These are phyloP conservation scores for Rauvolfia tetraphylla DNA, from an alignment of 257 asterid species.

Conservation along the genomic window DNA sequence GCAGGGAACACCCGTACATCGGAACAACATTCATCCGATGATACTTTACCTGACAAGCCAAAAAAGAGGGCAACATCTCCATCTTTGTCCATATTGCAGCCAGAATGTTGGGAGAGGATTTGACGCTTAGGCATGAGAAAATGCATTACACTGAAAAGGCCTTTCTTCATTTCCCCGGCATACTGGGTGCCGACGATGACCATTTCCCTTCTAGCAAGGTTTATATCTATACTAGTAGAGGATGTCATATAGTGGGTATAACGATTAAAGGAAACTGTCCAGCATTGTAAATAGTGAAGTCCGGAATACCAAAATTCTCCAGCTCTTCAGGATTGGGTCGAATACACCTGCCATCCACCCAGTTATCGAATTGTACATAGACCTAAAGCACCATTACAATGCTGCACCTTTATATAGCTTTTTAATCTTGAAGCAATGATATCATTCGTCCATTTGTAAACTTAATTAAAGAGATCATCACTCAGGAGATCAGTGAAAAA, in stretches of 20 bases:
- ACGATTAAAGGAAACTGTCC: slow-evolving; percentile 79
- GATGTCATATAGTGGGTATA: slow-evolving; percentile 86
- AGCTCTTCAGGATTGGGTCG: slow-evolving; percentile 81
- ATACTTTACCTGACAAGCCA: slow-evolving; percentile 70
- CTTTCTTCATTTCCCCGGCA: slow-evolving; percentile 98
- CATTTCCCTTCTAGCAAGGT: slow-evolving; percentile 77
- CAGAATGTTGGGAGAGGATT: slow-evolving; percentile 86
- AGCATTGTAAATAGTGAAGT: slow-evolving; percentile 86
- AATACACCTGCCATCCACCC: slow-evolving; percentile 83
- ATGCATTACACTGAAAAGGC: slow-evolving; percentile 87
- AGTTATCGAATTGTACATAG: slow-evolving; percentile 38
- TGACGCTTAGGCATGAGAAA: slow-evolving; percentile 94
- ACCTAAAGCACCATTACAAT: slow-evolving; percentile 22
- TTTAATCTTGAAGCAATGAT: slow-evolving; percentile 10
- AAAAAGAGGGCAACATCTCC: slow-evolving; percentile 96
- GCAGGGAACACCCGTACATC: slow-evolving; percentile 20
- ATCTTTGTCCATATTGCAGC: slow-evolving; percentile 81
- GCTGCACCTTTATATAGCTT: slow-evolving; percentile 23
- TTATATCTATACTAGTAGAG: slow-evolving; percentile 75
- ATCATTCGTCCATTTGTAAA: slow-evolving; percentile 16
- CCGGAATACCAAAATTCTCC: slow-evolving; percentile 73
- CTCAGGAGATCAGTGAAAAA: slow-evolving; percentile 6
- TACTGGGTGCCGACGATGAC: slow-evolving; percentile 85
- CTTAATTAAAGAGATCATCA: slow-evolving; percentile 6
- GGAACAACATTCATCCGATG: slow-evolving; percentile 19